A percentile compares a stretch with the other conserved stretches of the same genome.
Evolutionary conservation across 2,329 filamentous ascomycete genomes (phyloP).

Genomic region (Knoxdaviesia proteae): DNA sequence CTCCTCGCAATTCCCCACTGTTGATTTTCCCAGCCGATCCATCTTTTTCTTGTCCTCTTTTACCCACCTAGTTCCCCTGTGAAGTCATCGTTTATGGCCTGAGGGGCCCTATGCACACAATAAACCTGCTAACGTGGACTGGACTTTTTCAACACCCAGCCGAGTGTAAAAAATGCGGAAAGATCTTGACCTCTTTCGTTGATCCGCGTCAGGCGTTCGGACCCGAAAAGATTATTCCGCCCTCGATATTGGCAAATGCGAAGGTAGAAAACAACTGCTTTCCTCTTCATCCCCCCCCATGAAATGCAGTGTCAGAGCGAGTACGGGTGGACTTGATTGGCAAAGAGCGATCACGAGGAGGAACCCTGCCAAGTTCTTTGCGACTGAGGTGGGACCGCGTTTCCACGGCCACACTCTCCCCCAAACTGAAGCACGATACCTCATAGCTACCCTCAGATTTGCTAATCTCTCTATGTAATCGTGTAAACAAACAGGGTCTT

Average conservation of each 20-base stretch:
- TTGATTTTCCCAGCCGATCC: neutral
- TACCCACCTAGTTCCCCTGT: no score
- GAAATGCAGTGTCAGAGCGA: neutral
- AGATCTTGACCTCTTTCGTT: slow-evolving; percentile 86
- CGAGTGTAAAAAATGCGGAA: slow-evolving; percentile 93
- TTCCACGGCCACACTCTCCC: no score
- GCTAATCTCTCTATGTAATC: no score
- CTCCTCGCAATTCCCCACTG: neutral
- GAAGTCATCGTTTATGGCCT: no score
- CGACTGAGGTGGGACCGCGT: no score
- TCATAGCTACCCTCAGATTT: no score
- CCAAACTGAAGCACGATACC: no score
- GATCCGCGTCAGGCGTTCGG: slow-evolving; percentile 86
- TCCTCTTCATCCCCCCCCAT: neutral
- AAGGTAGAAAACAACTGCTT: slow-evolving; percentile 36
- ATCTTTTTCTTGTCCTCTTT: neutral
- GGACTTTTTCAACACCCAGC: slow-evolving; percentile 28
- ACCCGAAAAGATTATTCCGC: slow-evolving; percentile 92
- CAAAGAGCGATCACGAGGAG: no score
- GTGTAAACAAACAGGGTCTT: slow-evolving; percentile 32
- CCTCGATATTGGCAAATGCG: slow-evolving; percentile 69
- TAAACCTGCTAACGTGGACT: neutral
- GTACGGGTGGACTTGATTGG: no score
- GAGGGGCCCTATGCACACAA: no score
- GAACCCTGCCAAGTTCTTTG: no score